These are phyloP conservation scores for Pleomassaria siparia DNA, from an alignment of 2,329 filamentous ascomycete genomes.

Conservation along the genomic window DNA sequence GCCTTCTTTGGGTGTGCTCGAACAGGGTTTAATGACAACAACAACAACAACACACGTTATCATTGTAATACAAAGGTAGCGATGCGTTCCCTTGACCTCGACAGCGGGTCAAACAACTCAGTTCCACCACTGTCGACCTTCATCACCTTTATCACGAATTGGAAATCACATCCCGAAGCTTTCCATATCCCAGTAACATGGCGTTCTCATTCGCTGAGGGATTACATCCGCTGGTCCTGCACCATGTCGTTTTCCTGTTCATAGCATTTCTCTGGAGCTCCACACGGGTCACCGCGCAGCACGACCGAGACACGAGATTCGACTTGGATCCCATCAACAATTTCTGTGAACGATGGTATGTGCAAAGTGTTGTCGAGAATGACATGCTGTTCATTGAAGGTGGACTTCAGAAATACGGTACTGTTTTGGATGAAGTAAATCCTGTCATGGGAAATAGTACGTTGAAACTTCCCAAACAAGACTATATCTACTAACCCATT, in stretches of 20 bases:
- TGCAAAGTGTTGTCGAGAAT: slow-evolving; percentile 25
- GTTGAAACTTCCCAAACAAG: not conserved
- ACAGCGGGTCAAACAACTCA: not conserved
- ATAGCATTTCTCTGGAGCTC: slow-evolving; percentile 5
- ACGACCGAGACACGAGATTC: slow-evolving; percentile 7
- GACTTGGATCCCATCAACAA: slow-evolving; percentile 19
- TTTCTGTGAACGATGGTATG: slow-evolving; percentile 26
- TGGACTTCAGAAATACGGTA: slow-evolving; percentile 23
- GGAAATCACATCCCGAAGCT: not conserved
- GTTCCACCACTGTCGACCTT: not conserved
- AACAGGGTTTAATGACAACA: too few species aligned
- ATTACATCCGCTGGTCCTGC: not conserved
- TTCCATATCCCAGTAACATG: slow-evolving; percentile 9
- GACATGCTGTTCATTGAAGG: slow-evolving; percentile 25
- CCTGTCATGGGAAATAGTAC: slow-evolving; percentile 4
- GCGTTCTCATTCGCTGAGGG: slow-evolving; percentile 2
- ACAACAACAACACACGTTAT: too few species aligned
- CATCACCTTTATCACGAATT: not conserved
- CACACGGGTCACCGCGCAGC: slow-evolving; percentile 6
- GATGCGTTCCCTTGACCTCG: not conserved
- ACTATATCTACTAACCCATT: not conserved
- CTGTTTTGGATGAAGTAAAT: slow-evolving; percentile 7
- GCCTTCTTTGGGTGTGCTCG: not conserved
- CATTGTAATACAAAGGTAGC: too few species aligned
- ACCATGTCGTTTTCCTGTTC: not conserved